Evolutionary conservation across 441 rosid genomes (phyloP).

Genomic region (Populus trichocarpa): DNA sequence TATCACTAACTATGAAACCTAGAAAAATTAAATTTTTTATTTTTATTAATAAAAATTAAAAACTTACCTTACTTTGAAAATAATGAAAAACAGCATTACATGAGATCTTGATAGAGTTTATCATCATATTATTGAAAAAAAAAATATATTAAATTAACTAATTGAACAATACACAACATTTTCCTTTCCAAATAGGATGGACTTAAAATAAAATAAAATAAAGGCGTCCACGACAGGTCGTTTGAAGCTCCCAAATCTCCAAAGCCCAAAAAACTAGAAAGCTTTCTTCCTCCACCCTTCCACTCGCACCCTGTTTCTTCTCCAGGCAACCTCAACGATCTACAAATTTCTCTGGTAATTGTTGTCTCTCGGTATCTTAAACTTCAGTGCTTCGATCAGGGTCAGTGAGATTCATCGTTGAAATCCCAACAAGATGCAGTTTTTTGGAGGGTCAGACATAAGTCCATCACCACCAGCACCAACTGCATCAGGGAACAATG

Average conservation of each 20-base stretch:
- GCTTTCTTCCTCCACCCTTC: background rate
- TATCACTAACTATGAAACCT: too few species aligned
- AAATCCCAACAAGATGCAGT: slow-evolving; percentile 51
- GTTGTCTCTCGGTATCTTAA: too few species aligned
- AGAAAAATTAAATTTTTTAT: too few species aligned
- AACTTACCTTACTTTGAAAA: background rate
- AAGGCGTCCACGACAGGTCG: background rate
- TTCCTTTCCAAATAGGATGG: background rate
- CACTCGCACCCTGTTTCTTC: background rate
- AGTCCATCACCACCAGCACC: slow-evolving; percentile 78
- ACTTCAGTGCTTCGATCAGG: background rate
- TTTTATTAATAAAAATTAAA: too few species aligned
- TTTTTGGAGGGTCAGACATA: slow-evolving; percentile 88
- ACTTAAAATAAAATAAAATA: too few species aligned
- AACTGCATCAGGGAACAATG: slow-evolving; percentile 69
- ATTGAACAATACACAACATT: background rate
- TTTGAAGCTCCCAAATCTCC: background rate
- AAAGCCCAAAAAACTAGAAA: background rate
- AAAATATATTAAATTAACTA: too few species aligned
- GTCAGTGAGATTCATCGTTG: background rate
- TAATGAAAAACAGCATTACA: background rate
- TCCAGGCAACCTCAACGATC: background rate
- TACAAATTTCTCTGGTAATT: background rate
- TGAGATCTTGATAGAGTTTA: too few species aligned
- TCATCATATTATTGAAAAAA: background rate